Conservation (phyloP, 352 stramenopile genomes). For the Globisporangium abappressorium region DNA sequence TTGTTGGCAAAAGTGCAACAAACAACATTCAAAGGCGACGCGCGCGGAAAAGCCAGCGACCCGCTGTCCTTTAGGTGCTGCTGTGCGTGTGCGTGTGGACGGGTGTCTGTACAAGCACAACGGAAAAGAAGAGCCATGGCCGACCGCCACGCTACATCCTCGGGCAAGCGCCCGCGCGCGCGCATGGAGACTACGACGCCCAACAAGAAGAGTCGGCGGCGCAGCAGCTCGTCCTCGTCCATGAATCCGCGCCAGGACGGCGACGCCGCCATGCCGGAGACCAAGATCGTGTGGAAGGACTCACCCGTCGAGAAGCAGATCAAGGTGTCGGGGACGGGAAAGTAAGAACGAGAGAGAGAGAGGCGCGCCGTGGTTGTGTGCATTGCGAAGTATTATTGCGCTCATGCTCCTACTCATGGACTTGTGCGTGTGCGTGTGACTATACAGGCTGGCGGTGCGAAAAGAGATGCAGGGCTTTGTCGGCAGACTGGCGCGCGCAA, state of each 20-base stretch:
- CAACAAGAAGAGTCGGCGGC: constrained; percentile 10
- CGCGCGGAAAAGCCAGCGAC: too few species aligned
- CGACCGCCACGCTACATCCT: neutral
- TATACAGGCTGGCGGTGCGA: constrained; percentile 45
- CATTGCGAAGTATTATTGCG: constrained; percentile 2
- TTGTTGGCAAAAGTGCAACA: too few species aligned
- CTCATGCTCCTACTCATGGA: neutral
- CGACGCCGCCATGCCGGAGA: constrained; percentile 19
- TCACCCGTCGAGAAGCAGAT: constrained; percentile 80
- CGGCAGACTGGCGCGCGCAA: constrained; percentile 51
- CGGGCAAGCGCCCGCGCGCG: constrained; percentile 45
- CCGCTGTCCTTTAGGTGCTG: too few species aligned
- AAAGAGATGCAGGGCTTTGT: constrained; percentile 74
- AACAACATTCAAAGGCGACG: too few species aligned
- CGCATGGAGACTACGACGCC: constrained; percentile 33
- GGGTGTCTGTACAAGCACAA: neutral
- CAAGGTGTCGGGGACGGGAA: constrained; percentile 62
- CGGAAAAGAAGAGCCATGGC: constrained; percentile 3
- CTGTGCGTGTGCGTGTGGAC: neutral
- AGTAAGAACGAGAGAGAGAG: constrained; percentile 22
- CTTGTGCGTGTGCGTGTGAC: neutral
- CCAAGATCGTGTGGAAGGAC: constrained; percentile 77
- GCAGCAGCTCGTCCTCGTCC: constrained; percentile 1
- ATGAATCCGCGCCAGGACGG: constrained; percentile 7
- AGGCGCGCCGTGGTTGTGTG: constrained; percentile 2